A percentile compares a stretch with the other conserved stretches of the same genome.
These are phyloP conservation scores for Diplodia intermedia DNA, from an alignment of 2,329 filamentous ascomycete species.

Conservation along the genomic window DNA sequence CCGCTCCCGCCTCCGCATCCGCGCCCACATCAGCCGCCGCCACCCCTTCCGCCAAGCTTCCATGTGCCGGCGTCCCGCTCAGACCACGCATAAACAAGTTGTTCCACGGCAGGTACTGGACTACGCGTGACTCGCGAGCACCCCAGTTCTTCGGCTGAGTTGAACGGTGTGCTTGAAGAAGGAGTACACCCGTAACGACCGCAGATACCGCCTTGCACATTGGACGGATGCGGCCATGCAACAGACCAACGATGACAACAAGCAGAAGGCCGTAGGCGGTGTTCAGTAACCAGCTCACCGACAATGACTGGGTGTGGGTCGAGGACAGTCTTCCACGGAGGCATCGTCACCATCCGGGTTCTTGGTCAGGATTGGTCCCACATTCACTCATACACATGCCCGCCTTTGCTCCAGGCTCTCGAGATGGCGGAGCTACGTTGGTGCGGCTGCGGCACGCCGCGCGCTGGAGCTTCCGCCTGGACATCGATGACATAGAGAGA, in stretches of 20 bases:
- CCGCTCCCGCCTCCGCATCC: neutral
- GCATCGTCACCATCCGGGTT: neutral
- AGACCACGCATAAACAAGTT: neutral
- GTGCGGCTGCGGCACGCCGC: too few species aligned
- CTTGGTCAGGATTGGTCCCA: too few species aligned
- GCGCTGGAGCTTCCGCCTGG: too few species aligned
- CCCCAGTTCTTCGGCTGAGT: too few species aligned
- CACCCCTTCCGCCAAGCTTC: neutral
- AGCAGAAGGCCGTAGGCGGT: neutral
- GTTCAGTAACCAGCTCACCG: neutral
- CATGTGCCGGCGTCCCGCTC: neutral
- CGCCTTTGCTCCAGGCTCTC: too few species aligned
- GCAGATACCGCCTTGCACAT: neutral
- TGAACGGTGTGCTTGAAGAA: neutral
- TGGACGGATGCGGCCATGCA: neutral
- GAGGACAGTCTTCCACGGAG: neutral
- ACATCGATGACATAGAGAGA: too few species aligned
- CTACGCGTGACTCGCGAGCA: neutral
- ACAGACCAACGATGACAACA: neutral
- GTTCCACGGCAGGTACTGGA: constrained; percentile 1
- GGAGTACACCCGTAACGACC: neutral
- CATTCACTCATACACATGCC: too few species aligned
- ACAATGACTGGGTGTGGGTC: neutral
- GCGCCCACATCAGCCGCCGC: neutral
- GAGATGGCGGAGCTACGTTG: too few species aligned